Evolutionary conservation across 225 moss, liverwort and hornwort species (phyloP), one percentile per base, ranked within the genome.

Genomic region (Bryoerythrophyllum caledonicum): DNA sequence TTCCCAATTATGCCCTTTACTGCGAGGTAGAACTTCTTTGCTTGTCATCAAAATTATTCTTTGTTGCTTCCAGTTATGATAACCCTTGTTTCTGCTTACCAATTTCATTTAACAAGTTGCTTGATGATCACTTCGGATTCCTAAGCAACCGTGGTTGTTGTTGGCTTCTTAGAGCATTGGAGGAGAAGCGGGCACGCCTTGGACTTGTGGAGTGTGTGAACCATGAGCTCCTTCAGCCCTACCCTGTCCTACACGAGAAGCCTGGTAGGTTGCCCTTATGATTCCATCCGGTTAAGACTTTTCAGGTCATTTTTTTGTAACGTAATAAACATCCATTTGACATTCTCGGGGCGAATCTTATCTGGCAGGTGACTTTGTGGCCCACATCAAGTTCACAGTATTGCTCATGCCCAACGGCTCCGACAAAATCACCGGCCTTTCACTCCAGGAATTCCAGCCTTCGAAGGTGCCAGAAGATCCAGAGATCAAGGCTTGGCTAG

Each of bases 1-100:
- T 99, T 99, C 48, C 99, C 99, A 2, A 90, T 99, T 52, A 99
- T 99, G 99, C 99, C 99, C 24, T 99, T 95, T 35, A 95, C 99
- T 52, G 99, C 99, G 28, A 95, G 99, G 97, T 99, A 27, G 41
- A 53, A 27, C 57, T 68, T 67, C 10, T 46, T n/a, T 63, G 2
- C 44, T 71, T 55, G 11, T 8, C n/a, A 38, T 41, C 53, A 16
- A 21, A 20, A 35, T 8, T 32, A 5, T 17, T 9, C 19, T 75
- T 21, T 7, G 2, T 63, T 63, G 52, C 48, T 14, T 19, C 48
- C n/a, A 21, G 4, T 66, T 67, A 1, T 26, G 15, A 21, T 52
- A 23, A 25, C 2, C 4, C 11, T 49, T 37, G 14, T 38, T 30
- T 8, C 9, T 59, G 34, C 6, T 65, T 24, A 27, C 20, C 7